Conservation (phyloP, 768 basidiomycete genomes). For the Serpula lacrymans region DNA sequence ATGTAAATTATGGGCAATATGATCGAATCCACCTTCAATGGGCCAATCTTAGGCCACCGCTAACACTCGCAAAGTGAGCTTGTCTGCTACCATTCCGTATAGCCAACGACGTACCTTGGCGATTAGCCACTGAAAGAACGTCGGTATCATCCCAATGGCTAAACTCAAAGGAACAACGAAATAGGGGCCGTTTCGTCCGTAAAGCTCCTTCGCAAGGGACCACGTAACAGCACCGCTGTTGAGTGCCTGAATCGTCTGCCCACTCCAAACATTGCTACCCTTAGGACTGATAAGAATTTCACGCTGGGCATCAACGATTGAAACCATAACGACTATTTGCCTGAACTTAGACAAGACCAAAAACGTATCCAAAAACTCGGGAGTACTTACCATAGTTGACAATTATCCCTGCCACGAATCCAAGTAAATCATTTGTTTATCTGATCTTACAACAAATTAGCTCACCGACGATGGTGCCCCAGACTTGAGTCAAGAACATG, state of each 20-base stretch:
- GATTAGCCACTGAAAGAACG: constrained; percentile 52
- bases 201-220: constrained; percentile 59
- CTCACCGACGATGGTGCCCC: constrained; percentile 56
- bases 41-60: constrained; percentile 55
- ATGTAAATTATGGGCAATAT: constrained; percentile 57
- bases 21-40: constrained; percentile 45
- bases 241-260: constrained; percentile 46
- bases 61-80: constrained; percentile 15
- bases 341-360: too few relatives aligned
- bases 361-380: not conserved
- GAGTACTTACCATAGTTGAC: too few relatives aligned
- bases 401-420: constrained; percentile 6
- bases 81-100: not conserved
- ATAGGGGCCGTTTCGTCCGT: constrained; percentile 52
- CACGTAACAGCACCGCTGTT: constrained; percentile 63
- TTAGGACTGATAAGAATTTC: constrained; percentile 47
- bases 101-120: constrained; percentile 34
- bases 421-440: not conserved
- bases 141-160: constrained; percentile 51
- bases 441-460: not conserved
- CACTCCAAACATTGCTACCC: constrained; percentile 64
- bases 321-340: too few relatives aligned
- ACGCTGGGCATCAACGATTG: constrained; percentile 41
- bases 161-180: constrained; percentile 53
- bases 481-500: constrained; percentile 64